phyloP scores from a whole-genome alignment of 352 stramenopile species.

The Hyaloperonospora brassicae region DNA sequence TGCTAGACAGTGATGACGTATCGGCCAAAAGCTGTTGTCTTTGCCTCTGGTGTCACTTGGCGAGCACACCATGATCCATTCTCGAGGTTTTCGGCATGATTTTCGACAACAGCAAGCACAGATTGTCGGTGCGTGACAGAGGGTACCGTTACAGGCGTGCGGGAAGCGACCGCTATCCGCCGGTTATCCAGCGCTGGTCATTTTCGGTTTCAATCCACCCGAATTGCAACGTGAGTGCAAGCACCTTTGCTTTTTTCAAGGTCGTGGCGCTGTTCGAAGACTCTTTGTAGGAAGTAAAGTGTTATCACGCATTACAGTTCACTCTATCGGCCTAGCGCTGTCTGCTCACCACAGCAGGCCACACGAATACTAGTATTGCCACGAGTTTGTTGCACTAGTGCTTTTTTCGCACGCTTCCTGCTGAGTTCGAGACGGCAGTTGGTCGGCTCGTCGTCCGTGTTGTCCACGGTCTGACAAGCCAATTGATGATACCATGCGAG shows the following conservation, averaged over 20 bases:
- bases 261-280: slow-evolving; percentile 82
- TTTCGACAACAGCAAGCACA: slow-evolving; percentile 82
- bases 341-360: slow-evolving; percentile 57
- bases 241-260: slow-evolving; percentile 80
- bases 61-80: slow-evolving; percentile 63
- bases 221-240: slow-evolving; percentile 80
- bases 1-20: slow-evolving; percentile 51
- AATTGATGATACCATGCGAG: slow-evolving; percentile 6
- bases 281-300: slow-evolving; percentile 80
- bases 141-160: slow-evolving; percentile 81
- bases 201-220: slow-evolving; percentile 86
- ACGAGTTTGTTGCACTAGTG: neutral
- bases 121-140: slow-evolving; percentile 73
- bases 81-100: slow-evolving; percentile 83
- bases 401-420: slow-evolving; percentile 2
- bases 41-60: slow-evolving; percentile 41
- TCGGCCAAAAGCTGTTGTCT: slow-evolving; percentile 11
- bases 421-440: neutral
- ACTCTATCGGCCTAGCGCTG: slow-evolving; percentile 71
- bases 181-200: slow-evolving; percentile 66
- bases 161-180: slow-evolving; percentile 39
- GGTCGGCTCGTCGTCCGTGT: too few species aligned
- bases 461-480: too few species aligned
- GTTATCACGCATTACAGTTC: slow-evolving; percentile 71
- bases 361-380: slow-evolving; percentile 40